Conservation (phyloP, 176 grass and related monocot species). For the Calamus simplicifolius region DNA sequence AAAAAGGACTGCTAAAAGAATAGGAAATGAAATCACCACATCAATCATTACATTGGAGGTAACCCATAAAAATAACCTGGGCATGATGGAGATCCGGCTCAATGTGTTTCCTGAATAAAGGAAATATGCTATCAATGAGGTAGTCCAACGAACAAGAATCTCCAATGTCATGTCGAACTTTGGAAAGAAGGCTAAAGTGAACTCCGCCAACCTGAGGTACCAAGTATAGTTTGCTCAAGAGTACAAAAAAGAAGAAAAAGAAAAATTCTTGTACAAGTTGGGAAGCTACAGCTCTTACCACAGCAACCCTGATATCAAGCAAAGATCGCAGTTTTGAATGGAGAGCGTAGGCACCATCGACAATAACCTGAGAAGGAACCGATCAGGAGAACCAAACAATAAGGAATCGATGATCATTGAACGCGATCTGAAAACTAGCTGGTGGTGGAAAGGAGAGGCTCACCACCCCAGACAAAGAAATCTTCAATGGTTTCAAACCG, state of each 20-base stretch:
- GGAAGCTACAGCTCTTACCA: slow-evolving; percentile 46
- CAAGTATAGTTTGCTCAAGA: slow-evolving; percentile 21
- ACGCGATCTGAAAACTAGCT: too few species aligned
- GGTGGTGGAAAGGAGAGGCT: neutral
- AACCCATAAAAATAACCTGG: slow-evolving; percentile 45
- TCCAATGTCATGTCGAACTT: slow-evolving; percentile 97
- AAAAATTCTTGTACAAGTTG: neutral
- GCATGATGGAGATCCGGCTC: slow-evolving; percentile 98
- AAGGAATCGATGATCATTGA: too few species aligned
- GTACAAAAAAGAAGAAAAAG: slow-evolving; percentile 4
- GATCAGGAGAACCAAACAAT: neutral
- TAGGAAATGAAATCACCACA: too few species aligned
- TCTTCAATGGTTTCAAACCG: slow-evolving; percentile 69
- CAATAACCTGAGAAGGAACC: slow-evolving; percentile 61
- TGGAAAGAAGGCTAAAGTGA: slow-evolving; percentile 95
- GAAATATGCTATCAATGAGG: slow-evolving; percentile 98
- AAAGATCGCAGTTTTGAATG: slow-evolving; percentile 86
- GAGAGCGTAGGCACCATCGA: slow-evolving; percentile 98
- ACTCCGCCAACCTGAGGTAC: slow-evolving; percentile 80
- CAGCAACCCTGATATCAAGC: slow-evolving; percentile 94
- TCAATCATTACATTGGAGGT: too few species aligned
- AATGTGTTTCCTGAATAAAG: slow-evolving; percentile 92
- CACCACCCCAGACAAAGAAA: slow-evolving; percentile 81
- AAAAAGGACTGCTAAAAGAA: too few species aligned
- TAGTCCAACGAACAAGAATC: slow-evolving; percentile 99